phyloP scores from a whole-genome alignment of 1,139 yeast species.

The Kodamaea suecica region DNA sequence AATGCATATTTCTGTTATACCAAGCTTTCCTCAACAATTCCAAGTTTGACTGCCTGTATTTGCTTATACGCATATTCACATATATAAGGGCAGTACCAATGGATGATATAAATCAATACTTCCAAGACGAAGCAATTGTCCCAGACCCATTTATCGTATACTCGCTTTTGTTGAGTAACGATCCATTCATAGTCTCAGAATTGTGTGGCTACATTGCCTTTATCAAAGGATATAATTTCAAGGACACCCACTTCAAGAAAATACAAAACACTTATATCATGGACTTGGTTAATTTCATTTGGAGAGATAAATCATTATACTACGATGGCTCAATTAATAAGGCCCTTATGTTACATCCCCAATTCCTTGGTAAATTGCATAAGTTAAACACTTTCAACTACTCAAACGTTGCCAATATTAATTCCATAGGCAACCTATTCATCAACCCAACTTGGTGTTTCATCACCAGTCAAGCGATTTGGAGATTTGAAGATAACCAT shows the following conservation, averaged over 20 bases:
- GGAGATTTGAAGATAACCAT: conserved; percentile 46
- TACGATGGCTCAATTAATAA: conserved; percentile 22
- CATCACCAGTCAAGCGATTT: conserved; percentile 41
- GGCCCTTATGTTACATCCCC: conserved; percentile 42
- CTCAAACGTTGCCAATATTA: conserved; percentile 20
- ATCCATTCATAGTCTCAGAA: conserved; percentile 46
- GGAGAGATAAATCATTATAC: conserved; percentile 53
- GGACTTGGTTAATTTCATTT: conserved; percentile 58
- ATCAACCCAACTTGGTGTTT: conserved; percentile 55
- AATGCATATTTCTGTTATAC: background rate
- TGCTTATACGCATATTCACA: conserved; percentile 12
- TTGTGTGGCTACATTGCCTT: conserved; percentile 48
- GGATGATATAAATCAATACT: conserved; percentile 11
- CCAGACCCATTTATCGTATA: conserved; percentile 41
- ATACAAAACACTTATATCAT: conserved; percentile 53
- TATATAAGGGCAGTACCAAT: conserved; percentile 12
- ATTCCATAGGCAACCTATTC: conserved; percentile 48
- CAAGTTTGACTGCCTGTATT: conserved; percentile 2
- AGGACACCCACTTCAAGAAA: conserved; percentile 25
- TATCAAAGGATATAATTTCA: conserved; percentile 36
- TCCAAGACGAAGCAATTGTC: conserved; percentile 20
- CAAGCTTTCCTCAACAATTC: background rate
- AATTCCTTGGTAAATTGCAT: conserved; percentile 34
- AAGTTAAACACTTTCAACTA: conserved; percentile 29
- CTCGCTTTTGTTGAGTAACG: conserved; percentile 32